Conservation (phyloP, 2,329 filamentous ascomycete species). For the Botrytis tulipae region DNA sequence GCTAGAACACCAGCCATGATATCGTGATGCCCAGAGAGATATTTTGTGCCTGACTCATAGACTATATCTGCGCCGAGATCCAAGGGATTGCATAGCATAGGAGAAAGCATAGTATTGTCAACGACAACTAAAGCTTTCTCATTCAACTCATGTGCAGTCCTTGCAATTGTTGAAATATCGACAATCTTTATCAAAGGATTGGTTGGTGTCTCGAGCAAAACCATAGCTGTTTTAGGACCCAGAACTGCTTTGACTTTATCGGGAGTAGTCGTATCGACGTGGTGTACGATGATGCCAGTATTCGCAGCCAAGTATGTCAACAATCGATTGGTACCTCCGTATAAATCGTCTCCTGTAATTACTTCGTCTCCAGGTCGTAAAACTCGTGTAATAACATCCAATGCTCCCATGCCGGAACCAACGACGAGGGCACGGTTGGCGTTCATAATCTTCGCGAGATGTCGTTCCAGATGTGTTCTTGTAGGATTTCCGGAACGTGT, state of each 20-base stretch:
- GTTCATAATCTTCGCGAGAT: conserved; percentile 98
- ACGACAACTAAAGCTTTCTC: conserved; percentile 80
- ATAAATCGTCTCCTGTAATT: conserved; percentile 93
- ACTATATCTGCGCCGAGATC: conserved; percentile 94
- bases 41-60: conserved; percentile 97
- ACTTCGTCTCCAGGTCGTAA: conserved; percentile 94
- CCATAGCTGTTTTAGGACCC: conserved; percentile 84
- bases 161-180: conserved; percentile 79
- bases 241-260: conserved; percentile 68
- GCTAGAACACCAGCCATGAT: conserved; percentile 98
- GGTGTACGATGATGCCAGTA: conserved; percentile 88
- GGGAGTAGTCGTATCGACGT: conserved; percentile 87
- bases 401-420: conserved; percentile 93
- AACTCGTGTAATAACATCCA: conserved; percentile 92
- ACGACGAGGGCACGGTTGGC: conserved; percentile 88
- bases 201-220: conserved; percentile 92
- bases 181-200: conserved; percentile 98
- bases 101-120: conserved; percentile 98
- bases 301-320: conserved; percentile 89
- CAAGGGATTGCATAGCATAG: conserved; percentile 88
- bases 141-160: conserved; percentile 73
- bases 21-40: conserved; percentile 95
- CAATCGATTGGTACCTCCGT: conserved; percentile 90
- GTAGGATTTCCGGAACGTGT: conserved; percentile 97
- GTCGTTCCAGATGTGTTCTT: conserved; percentile 89